These are phyloP conservation scores for Penicillium sp. DNA, from an alignment of 2,329 filamentous ascomycete species.

Conservation along the genomic window DNA sequence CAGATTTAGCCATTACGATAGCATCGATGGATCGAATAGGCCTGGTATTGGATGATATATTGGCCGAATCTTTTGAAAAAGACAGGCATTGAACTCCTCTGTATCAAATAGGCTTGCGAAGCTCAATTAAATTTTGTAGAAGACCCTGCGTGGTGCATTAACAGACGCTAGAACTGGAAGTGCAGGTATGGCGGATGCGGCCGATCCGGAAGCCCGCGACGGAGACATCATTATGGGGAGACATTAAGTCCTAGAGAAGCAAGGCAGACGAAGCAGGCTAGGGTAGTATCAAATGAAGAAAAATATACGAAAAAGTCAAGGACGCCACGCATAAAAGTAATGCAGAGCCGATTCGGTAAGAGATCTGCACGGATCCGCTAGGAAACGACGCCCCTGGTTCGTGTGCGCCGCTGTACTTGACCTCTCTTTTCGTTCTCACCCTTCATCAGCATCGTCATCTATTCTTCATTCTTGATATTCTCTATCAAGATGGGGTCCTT, in stretches of 20 bases:
- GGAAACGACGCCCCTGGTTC: constrained; percentile 21
- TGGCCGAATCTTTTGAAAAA: no score
- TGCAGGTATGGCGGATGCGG: not conserved
- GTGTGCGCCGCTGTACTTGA: constrained; percentile 13
- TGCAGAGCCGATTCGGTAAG: constrained; percentile 6
- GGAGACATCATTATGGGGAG: not conserved
- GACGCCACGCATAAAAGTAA: not conserved
- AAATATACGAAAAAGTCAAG: not conserved
- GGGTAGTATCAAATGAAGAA: not conserved
- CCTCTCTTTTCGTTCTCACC: constrained; percentile 11
- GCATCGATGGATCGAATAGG: no score
- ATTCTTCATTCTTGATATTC: constrained; percentile 1
- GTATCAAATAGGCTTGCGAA: not conserved
- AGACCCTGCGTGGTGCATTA: not conserved
- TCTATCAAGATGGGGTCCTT: constrained; percentile 36
- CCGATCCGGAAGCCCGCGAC: not conserved
- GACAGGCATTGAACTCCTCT: no score
- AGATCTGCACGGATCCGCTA: constrained; percentile 25
- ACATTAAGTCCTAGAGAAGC: not conserved
- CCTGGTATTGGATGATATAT: no score
- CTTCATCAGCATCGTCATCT: constrained; percentile 7
- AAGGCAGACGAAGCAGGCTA: not conserved
- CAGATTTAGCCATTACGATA: no score
- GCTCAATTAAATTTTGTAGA: not conserved
- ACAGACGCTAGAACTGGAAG: not conserved